phyloP scores from a whole-genome alignment of 2,329 filamentous ascomycete species.

The Botrytis elliptica region DNA sequence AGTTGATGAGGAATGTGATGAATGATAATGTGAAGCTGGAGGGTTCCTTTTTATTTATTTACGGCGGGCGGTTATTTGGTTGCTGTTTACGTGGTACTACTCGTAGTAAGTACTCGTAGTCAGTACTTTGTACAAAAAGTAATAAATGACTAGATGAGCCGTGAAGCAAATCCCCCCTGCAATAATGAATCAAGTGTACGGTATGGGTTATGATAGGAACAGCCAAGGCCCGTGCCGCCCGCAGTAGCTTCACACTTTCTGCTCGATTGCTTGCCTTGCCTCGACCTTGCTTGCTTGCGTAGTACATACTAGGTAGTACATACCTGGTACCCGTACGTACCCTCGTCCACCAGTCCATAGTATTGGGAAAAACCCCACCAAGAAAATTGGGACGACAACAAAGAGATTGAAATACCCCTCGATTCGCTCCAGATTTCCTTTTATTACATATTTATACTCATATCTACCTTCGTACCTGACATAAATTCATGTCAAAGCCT shows the following conservation, averaged over 20 bases:
- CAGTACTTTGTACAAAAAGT: neutral
- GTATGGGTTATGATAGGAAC: neutral
- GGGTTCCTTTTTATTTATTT: neutral
- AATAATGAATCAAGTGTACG: neutral
- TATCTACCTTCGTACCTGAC: neutral
- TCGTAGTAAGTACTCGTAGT: no score
- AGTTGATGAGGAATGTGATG: neutral
- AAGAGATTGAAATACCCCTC: constrained; percentile 17
- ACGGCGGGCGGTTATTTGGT: neutral
- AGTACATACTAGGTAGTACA: neutral
- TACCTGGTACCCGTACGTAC: neutral
- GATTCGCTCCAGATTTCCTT: neutral
- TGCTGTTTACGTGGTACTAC: no score
- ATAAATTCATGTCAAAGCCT: constrained; percentile 7
- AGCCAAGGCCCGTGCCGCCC: neutral
- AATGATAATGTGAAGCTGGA: neutral
- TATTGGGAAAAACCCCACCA: constrained; percentile 4
- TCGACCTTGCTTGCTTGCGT: neutral
- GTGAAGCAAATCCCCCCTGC: neutral
- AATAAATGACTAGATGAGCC: neutral
- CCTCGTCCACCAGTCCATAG: no score
- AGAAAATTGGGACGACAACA: constrained; percentile 17
- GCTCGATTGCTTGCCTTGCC: neutral
- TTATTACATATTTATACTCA: neutral
- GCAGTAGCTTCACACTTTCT: neutral